A percentile compares a stretch with the other conserved stretches of the same genome.
Conservation (phyloP, 192 early-diverging fungal genomes). For the Dimargaris xerosporica region DNA sequence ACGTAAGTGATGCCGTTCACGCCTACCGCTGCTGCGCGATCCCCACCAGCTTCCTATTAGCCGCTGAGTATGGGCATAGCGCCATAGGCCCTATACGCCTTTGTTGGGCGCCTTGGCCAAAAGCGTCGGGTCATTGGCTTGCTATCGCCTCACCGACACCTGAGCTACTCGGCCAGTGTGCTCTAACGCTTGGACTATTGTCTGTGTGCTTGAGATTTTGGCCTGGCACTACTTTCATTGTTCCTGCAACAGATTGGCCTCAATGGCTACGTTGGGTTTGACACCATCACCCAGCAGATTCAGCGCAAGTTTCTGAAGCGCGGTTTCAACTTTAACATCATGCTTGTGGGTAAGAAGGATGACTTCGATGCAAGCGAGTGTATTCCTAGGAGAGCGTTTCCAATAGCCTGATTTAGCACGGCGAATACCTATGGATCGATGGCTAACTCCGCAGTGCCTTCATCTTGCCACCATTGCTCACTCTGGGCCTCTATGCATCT, state of each 20-base stretch:
- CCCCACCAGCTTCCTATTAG: no score
- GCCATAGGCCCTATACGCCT: not conserved
- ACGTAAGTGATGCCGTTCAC: not conserved
- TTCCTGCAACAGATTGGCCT: constrained; percentile 31
- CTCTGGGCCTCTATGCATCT: no score
- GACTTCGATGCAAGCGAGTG: not conserved
- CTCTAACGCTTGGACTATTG: not conserved
- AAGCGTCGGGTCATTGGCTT: not conserved
- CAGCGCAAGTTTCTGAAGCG: constrained; percentile 95
- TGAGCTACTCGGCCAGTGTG: not conserved
- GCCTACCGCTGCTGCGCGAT: no score
- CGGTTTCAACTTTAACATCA: constrained; percentile 95
- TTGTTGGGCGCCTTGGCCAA: not conserved
- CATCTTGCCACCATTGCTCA: no score
- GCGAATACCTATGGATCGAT: no score
- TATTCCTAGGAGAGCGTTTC: no score
- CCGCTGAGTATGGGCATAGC: not conserved
- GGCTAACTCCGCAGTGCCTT: no score
- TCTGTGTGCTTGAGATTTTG: constrained; percentile 7
- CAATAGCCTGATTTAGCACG: no score
- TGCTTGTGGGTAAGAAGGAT: constrained; percentile 74
- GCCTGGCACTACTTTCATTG: not conserved
- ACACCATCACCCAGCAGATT: constrained; percentile 92
- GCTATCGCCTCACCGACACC: not conserved
- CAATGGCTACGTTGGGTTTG: constrained; percentile 94